These are phyloP conservation scores for Hanseniaspora uvarum DNA, from an alignment of 1,139 yeast species.

Conservation along the genomic window DNA sequence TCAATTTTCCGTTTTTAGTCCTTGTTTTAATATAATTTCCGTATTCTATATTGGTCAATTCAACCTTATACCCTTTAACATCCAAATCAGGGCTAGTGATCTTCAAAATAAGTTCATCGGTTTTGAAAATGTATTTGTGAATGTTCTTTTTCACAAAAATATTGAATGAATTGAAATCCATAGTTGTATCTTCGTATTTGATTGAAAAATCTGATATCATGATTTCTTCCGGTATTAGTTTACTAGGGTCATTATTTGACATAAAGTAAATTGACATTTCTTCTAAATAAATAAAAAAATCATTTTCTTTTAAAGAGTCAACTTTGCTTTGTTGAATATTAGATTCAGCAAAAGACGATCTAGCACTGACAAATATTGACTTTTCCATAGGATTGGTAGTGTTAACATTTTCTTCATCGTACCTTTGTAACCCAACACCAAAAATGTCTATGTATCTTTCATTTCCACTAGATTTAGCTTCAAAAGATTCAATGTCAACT, in stretches of 20 bases:
- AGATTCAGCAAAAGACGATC: slow-evolving; percentile 34
- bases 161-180: slow-evolving; percentile 1
- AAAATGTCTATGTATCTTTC: slow-evolving; percentile 20
- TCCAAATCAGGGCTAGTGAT: background rate
- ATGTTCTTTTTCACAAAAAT: slow-evolving; percentile 1
- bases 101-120: background rate
- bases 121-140: slow-evolving; percentile 6
- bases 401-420: slow-evolving; percentile 15
- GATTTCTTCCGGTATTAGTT: slow-evolving; percentile 5
- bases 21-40: slow-evolving; percentile 4
- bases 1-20: background rate
- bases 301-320: background rate
- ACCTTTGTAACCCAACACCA: background rate
- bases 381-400: slow-evolving; percentile 36
- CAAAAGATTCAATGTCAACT: slow-evolving; percentile 20
- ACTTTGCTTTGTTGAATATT: slow-evolving; percentile 16
- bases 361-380: slow-evolving; percentile 77
- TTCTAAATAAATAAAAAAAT: slow-evolving; percentile 21
- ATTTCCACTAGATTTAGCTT: slow-evolving; percentile 21
- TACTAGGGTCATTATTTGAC: slow-evolving; percentile 11
- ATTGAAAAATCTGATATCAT: slow-evolving; percentile 18
- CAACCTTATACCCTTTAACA: slow-evolving; percentile 9
- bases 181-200: background rate
- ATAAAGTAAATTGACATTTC: slow-evolving; percentile 33
- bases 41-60: slow-evolving; percentile 4